A percentile compares a stretch with the other conserved stretches of the same genome.
These are phyloP conservation scores for Verticillium longisporum DNA, from an alignment of 2,329 filamentous ascomycete species.

Conservation along the genomic window DNA sequence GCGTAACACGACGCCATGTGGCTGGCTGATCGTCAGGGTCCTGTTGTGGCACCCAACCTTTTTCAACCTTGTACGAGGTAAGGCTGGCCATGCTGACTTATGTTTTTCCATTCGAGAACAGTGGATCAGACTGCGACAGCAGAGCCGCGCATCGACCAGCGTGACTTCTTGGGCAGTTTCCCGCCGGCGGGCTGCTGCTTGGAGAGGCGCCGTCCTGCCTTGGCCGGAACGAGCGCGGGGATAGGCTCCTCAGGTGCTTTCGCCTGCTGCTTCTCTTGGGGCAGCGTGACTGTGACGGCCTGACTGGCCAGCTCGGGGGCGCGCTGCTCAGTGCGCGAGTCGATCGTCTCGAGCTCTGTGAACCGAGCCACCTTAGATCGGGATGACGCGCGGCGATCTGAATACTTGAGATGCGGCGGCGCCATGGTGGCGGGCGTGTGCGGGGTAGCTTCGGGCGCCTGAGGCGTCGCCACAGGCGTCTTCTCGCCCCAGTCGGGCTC, in stretches of 20 bases:
- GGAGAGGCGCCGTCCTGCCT: constrained; percentile 19
- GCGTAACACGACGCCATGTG: not conserved
- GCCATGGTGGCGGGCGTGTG: constrained; percentile 18
- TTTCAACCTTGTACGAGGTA: no score
- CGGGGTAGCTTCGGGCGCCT: not conserved
- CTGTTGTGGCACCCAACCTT: not conserved
- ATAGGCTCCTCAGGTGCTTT: not conserved
- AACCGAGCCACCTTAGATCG: constrained; percentile 18
- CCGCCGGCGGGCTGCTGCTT: constrained; percentile 17
- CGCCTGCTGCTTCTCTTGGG: constrained; percentile 1
- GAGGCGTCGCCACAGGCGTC: not conserved
- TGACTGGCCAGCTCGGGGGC: constrained; percentile 11
- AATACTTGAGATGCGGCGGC: constrained; percentile 28
- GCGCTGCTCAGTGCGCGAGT: constrained; percentile 16
- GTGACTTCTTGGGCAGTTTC: constrained; percentile 22
- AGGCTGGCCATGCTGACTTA: no score
- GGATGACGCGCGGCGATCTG: constrained; percentile 6
- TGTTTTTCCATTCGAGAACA: not conserved
- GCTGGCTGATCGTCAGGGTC: not conserved
- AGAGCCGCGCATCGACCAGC: constrained; percentile 20
- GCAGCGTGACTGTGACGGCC: constrained; percentile 1
- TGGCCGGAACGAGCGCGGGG: constrained; percentile 3
- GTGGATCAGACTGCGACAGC: constrained; percentile 18
- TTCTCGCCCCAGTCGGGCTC: not conserved
- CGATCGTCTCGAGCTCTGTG: constrained; percentile 22